Evolutionary conservation across 2,329 filamentous ascomycete genomes (phyloP).

Genomic region (Aspergillus ibericus): DNA sequence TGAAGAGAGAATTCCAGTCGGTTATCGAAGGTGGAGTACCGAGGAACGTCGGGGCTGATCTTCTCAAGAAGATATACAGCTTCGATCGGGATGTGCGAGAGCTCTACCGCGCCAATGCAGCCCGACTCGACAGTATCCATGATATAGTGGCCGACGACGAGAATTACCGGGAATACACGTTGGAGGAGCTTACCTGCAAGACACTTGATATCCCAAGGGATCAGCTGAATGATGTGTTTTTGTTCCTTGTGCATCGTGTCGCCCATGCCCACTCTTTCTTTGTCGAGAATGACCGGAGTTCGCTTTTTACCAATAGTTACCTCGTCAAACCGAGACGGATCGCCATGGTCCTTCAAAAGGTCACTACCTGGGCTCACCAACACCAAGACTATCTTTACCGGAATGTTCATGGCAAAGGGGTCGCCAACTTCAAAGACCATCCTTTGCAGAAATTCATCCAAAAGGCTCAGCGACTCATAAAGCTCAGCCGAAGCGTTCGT

Average conservation of each 20-base stretch:
- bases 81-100: constrained; percentile 36
- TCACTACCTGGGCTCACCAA: constrained; percentile 58
- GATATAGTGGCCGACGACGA: constrained; percentile 40
- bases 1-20: constrained; percentile 34
- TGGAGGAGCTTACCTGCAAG: constrained; percentile 41
- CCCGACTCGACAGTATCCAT: constrained; percentile 39
- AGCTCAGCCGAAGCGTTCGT: constrained; percentile 42
- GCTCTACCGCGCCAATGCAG: constrained; percentile 37
- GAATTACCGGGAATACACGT: constrained; percentile 32
- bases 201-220: constrained; percentile 32
- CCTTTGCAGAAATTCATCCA: constrained; percentile 46
- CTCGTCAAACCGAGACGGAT: constrained; percentile 55
- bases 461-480: constrained; percentile 45
- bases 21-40: constrained; percentile 44
- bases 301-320: constrained; percentile 41
- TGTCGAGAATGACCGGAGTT: constrained; percentile 35
- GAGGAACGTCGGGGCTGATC: constrained; percentile 34
- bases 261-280: constrained; percentile 34
- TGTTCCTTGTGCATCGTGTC: constrained; percentile 39
- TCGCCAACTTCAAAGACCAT: constrained; percentile 30
- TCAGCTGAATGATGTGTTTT: constrained; percentile 31
- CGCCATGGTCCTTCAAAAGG: constrained; percentile 49
- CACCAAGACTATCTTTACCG: constrained; percentile 40
- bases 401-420: constrained; percentile 27
- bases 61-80: constrained; percentile 35